Percentiles rank a stretch among this genome's conserved stretches.
These are phyloP conservation scores for Tetrahymena malaccensis DNA, from an alignment of 73 alveolate genomes.

Conservation along the genomic window DNA sequence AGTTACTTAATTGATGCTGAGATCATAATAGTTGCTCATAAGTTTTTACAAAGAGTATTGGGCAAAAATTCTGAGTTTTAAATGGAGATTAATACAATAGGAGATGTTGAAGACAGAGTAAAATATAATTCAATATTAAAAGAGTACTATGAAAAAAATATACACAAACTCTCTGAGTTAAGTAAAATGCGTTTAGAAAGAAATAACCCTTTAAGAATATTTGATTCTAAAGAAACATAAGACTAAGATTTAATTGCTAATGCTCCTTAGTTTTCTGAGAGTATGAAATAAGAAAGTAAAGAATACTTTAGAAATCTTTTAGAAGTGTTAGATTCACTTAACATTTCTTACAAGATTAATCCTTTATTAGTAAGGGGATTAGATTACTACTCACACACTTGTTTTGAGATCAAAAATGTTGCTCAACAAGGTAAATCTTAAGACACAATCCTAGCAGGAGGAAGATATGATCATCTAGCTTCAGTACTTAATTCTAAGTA, in stretches of 20 bases:
- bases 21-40: not conserved
- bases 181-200: conserved; percentile 13
- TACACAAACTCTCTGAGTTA: not conserved
- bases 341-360: not conserved
- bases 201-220: conserved; percentile 33
- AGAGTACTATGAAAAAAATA: not conserved
- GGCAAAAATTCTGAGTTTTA: not conserved
- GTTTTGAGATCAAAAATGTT: conserved; percentile 29
- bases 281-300: not conserved
- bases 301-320: conserved; percentile 7
- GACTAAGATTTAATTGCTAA: conserved; percentile 2
- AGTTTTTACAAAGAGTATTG: not conserved
- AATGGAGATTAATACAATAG: conserved; percentile 5
- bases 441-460: conserved; percentile 51
- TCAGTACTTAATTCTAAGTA: not conserved
- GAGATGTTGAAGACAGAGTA: not conserved
- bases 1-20: conserved; percentile 4
- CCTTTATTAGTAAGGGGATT: conserved; percentile 46
- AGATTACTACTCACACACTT: conserved; percentile 42
- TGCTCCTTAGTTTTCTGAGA: conserved; percentile 20
- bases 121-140: not conserved
- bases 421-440: conserved; percentile 22
- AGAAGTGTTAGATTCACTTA: not conserved
- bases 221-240: conserved; percentile 32
- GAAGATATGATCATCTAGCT: conserved; percentile 43